Conservation (phyloP, 2,329 filamentous ascomycete genomes). For the Magnaporthales sp. region DNA sequence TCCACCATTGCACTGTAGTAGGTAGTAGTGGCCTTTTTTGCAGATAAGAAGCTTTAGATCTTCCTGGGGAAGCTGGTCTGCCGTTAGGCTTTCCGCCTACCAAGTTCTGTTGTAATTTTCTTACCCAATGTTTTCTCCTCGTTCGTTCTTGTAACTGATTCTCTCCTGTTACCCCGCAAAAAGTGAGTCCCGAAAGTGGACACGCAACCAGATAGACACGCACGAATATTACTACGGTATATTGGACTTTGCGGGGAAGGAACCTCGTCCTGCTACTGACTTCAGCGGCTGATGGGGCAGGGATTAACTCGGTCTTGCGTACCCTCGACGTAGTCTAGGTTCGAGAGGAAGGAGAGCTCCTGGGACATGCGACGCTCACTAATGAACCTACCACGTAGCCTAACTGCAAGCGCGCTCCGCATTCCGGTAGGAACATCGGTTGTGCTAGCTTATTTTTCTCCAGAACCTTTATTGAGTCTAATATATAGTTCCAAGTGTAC, state of each 20-base stretch:
- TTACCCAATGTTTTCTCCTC: not conserved
- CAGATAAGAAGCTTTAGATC: not conserved
- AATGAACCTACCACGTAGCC: not conserved
- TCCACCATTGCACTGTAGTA: not conserved
- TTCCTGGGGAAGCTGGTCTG: not conserved
- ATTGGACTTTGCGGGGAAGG: not conserved
- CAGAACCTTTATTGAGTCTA: too few relatives aligned
- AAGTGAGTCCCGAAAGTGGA: not conserved
- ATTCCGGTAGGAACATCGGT: not conserved
- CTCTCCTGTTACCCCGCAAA: not conserved
- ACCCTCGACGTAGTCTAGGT: too few relatives aligned
- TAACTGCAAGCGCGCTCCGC: not conserved
- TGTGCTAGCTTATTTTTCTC: not conserved
- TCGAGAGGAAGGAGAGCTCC: not conserved
- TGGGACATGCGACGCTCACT: not conserved
- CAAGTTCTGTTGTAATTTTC: not conserved
- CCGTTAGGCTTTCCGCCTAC: not conserved
- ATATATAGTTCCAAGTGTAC: too few relatives aligned
- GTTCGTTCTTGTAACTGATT: not conserved
- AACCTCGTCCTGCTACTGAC: not conserved
- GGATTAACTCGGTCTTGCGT: not conserved
- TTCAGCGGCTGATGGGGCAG: not conserved
- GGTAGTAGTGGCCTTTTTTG: not conserved
- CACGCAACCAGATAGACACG: not conserved
- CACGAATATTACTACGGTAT: too few relatives aligned